Evolutionary conservation across 805 yeast genomes (phyloP), one percentile per base, ranked within the genome.

Genomic region (Wickerhamiella allomyrinae): DNA sequence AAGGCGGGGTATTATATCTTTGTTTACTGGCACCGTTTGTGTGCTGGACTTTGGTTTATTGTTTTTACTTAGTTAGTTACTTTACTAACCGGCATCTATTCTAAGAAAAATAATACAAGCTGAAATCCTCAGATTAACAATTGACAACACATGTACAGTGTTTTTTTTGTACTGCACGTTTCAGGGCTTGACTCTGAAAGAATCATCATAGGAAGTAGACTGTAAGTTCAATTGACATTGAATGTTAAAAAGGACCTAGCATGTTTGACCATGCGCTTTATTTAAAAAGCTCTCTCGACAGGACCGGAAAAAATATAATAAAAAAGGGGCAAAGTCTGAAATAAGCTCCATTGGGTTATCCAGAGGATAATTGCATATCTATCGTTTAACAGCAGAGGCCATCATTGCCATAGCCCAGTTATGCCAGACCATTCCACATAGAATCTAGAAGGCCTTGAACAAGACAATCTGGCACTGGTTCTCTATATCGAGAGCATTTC

Each of bases 161-260:
- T 11, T 21, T 14, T 36, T 38, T 25, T 29, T 20, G n/a, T 13
- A 7, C 20, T 27, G 44, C n/a, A 39, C 39, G 13, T 27, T 46
- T 55, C 59, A 50, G 59, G 52, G 59, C 59, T 55, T 55, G 59
- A 55, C 59, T 55, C 59, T 53, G 45, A 40, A 44, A 47, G 53
- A 47, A 46, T 55, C 59, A 55, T 55, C 59, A 55, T 39, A n/a
- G 47, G 48, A 44, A 31, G 34, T n/a, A n/a, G n/a, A n/a, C n/a
- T n/a, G n/a, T n/a, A n/a, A n/a, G n/a, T n/a, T n/a, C n/a, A n/a
- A n/a, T n/a, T n/a, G n/a, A n/a, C n/a, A n/a, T n/a, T n/a, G n/a
- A n/a, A n/a, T n/a, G n/a, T n/a, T n/a, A n/a, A n/a, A n/a, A 43
- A 45, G 43, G 39, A 40, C 50, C 51, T 48, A 47, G 53, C 52